Evolutionary conservation across 768 basidiomycete genomes (phyloP), one percentile per base, ranked within the genome.

Genomic region (Tylopilus subfusipes): DNA sequence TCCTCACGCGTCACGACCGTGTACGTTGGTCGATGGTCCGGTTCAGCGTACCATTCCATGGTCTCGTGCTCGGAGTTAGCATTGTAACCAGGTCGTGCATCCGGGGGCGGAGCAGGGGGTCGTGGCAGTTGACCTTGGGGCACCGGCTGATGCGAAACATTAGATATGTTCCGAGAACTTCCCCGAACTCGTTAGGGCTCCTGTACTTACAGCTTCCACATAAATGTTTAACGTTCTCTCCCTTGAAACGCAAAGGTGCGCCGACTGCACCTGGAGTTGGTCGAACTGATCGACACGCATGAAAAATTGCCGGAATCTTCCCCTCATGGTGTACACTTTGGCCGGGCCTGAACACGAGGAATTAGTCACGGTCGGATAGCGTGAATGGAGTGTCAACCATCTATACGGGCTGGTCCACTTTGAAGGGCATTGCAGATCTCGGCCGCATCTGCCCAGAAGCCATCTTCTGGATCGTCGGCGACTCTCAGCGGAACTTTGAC

Each of bases 371-470:
- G 12, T 42, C 16, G 4, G 43, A 48, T n/a, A 9, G 25, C 6
- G 40, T 0, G 4, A 18, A 48, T 11, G 12, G 14, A 30, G 27
- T 11, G n/a, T 62, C 43, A 50, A 86, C 88, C 88, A 66, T 90
- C 88, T 49, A 90, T 83, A 55, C 85, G 75, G 12, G 83, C 80
- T 12, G 86, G 82, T 24, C 83, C 76, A 0, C 66, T 60, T 66
- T 90, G 88, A 22, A 90, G 74, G 54, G 76, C 74, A 13, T 78
- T 71, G 43, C 78, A 76, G 36, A 90, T 72, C 33, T 86, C 82
- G 57, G 77, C 75, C 2, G 87, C 85, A 63, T 87, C 82, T 7
- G 82, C 87, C 88, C 88, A 90, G 61, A 78, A 86, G 5, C 83
- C 82, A 59, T 81, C 83, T 34, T 75, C 75, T 5, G 72, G 70